Conservation (phyloP, 2,329 filamentous ascomycete species). For the Shiraia sp. region DNA sequence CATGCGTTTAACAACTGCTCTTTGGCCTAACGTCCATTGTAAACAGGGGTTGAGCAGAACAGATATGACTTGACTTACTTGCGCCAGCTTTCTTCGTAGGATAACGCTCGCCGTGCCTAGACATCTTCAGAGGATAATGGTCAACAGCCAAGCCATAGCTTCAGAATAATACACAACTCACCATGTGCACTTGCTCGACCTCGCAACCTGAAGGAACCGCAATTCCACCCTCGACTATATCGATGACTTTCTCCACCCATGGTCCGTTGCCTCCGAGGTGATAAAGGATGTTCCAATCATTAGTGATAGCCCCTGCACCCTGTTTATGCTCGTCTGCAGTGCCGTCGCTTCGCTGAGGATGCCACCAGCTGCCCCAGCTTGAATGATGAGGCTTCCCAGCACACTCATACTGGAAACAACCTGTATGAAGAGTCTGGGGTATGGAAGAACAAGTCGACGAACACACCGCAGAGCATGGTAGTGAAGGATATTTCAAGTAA, state of each 20-base stretch:
- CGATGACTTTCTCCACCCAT: constrained; percentile 56
- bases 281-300: constrained; percentile 55
- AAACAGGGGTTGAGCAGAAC: constrained; percentile 7
- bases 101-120: constrained; percentile 62
- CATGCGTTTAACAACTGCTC: constrained; percentile 54
- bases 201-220: constrained; percentile 53
- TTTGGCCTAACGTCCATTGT: constrained; percentile 46
- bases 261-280: constrained; percentile 60
- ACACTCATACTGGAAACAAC: constrained; percentile 29
- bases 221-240: constrained; percentile 47
- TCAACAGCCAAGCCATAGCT: constrained; percentile 11
- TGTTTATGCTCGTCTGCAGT: constrained; percentile 9
- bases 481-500: neutral
- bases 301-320: constrained; percentile 31
- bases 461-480: constrained; percentile 4
- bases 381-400: constrained; percentile 36
- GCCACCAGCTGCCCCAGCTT: constrained; percentile 42
- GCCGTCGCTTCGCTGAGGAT: constrained; percentile 29
- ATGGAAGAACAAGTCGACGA: constrained; percentile 2
- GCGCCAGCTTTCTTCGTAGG: constrained; percentile 56
- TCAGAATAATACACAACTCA: constrained; percentile 28
- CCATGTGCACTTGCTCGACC: constrained; percentile 64
- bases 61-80: constrained; percentile 46
- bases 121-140: constrained; percentile 48
- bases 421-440: constrained; percentile 9